Base-by-base conservation (phyloP, 2,329 filamentous ascomycete species). In the Teratosphaeriaceae sp. region DNA sequence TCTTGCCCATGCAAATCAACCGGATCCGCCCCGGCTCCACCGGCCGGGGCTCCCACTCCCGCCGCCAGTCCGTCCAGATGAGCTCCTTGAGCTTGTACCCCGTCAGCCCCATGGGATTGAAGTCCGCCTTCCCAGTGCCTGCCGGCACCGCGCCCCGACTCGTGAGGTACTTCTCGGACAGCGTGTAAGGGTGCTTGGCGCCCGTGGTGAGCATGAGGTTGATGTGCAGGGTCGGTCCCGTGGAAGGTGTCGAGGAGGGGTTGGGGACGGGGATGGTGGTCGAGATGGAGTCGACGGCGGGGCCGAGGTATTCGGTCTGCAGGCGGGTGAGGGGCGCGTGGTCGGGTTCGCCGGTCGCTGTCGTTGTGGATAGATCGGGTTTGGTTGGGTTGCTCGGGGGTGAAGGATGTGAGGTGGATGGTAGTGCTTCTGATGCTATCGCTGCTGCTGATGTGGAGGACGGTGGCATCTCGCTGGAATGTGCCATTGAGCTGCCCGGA, bases 11-110 rank as follows among this genome's bases (percentile, higher is more conserved):
- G 50, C 88, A 85, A 58, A 97, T 96, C 56, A 97, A 68, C 39
- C 90, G 76, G 70, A 97, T 97, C 48, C 84, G 86, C 58, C 82
- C 90, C 9, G 90, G 89, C 59, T 86, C 92, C 20, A 84, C 80
- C 1, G 90, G 90, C 59, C 85, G 82, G 13, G 81, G 70, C 58
- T 95, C 89, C 90, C 90, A 96, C 61, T 96, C 79, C 73, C 54
- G 37, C 54, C 88, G 76, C 90, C 90, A 97, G 64, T 96, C 89
- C 56, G 87, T 77, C 70, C 92, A 78, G 61, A 97, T 95, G 59
- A 96, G 71, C 68, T 96, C 88, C 67, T 96, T 96, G 52, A 97
- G 70, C 3, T 87, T 94, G 63, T 96, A 95, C 39, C 95, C 84
- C 53, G 86, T 94, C 67, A 97, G 88, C 60, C 83, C 85, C 61